Evolutionary conservation across 768 basidiomycete species (phyloP).

Genomic region (Serpula lacrymans): DNA sequence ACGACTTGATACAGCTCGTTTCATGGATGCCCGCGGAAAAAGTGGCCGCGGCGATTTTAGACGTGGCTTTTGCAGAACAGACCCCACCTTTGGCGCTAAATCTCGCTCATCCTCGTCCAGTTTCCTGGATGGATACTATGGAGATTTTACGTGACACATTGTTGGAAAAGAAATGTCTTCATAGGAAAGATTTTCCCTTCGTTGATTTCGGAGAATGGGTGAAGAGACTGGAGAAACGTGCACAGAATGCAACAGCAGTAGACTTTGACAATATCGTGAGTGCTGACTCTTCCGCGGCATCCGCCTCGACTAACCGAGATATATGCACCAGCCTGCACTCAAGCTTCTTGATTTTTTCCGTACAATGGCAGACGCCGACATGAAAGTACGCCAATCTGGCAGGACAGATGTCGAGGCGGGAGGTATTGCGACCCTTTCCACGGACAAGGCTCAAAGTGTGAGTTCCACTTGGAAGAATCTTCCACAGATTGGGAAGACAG

Average conservation of each 20-base stretch:
- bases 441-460: constrained; percentile 10
- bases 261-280: not conserved
- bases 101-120: constrained; percentile 35
- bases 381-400: not conserved
- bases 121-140: constrained; percentile 27
- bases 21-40: constrained; percentile 37
- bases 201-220: constrained; percentile 30
- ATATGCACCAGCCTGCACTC: constrained; percentile 29
- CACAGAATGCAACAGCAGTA: constrained; percentile 7
- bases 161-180: too few species aligned
- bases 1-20: constrained; percentile 12
- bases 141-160: constrained; percentile 10
- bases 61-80: constrained; percentile 24
- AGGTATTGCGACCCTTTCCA: constrained; percentile 6
- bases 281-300: not conserved
- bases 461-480: constrained; percentile 23
- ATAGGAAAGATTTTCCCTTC: too few species aligned
- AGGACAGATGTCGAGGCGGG: not conserved
- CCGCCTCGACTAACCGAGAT: too few species aligned
- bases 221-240: constrained; percentile 18
- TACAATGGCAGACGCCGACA: constrained; percentile 3
- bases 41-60: constrained; percentile 29
- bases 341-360: constrained; percentile 29
- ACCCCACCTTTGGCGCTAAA: constrained; percentile 26
- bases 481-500: constrained; percentile 18